Conservation (phyloP, 1,284 basidiomycete genomes). For the Moesziomyces sp. region DNA sequence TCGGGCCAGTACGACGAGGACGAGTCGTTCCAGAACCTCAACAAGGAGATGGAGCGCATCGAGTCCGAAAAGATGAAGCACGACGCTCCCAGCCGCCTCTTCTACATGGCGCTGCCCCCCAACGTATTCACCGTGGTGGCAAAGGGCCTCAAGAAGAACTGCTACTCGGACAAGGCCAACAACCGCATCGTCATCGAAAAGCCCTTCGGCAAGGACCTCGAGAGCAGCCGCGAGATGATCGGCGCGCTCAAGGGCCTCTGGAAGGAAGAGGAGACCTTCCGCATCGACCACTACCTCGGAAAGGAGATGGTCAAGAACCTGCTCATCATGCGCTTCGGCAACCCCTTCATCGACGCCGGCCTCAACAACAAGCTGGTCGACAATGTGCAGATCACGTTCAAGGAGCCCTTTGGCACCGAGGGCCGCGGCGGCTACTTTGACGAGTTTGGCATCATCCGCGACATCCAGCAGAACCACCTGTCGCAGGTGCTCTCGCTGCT, state of each 20-base stretch:
- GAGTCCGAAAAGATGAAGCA: slow-evolving; percentile 43
- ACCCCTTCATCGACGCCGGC: slow-evolving; percentile 63
- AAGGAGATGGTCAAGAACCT: slow-evolving; percentile 68
- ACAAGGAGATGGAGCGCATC: slow-evolving; percentile 56
- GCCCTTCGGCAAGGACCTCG: slow-evolving; percentile 66
- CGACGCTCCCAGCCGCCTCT: slow-evolving; percentile 57
- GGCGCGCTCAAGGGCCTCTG: slow-evolving; percentile 64
- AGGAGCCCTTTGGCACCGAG: slow-evolving; percentile 69
- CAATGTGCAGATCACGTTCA: slow-evolving; percentile 68
- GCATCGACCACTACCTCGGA: slow-evolving; percentile 67
- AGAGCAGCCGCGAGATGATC: slow-evolving; percentile 65
- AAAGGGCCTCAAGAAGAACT: slow-evolving; percentile 61
- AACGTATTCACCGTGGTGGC: slow-evolving; percentile 66
- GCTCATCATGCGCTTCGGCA: slow-evolving; percentile 64
- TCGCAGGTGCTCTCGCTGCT: slow-evolving; percentile 67
- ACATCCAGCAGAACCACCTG: slow-evolving; percentile 69
- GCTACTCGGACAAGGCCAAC: slow-evolving; percentile 59
- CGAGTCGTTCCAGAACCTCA: slow-evolving; percentile 60
- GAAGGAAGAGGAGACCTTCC: slow-evolving; percentile 68
- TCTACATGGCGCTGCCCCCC: slow-evolving; percentile 67
- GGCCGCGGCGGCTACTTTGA: slow-evolving; percentile 69
- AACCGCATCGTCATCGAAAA: slow-evolving; percentile 67
- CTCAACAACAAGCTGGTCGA: slow-evolving; percentile 68
- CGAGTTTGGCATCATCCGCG: slow-evolving; percentile 69
- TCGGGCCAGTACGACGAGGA: slow-evolving; percentile 66